Percentiles rank a stretch among this genome's conserved stretches.
These are phyloP conservation scores for Penicillium sp. DNA, from an alignment of 2,329 filamentous ascomycete genomes.

Conservation along the genomic window DNA sequence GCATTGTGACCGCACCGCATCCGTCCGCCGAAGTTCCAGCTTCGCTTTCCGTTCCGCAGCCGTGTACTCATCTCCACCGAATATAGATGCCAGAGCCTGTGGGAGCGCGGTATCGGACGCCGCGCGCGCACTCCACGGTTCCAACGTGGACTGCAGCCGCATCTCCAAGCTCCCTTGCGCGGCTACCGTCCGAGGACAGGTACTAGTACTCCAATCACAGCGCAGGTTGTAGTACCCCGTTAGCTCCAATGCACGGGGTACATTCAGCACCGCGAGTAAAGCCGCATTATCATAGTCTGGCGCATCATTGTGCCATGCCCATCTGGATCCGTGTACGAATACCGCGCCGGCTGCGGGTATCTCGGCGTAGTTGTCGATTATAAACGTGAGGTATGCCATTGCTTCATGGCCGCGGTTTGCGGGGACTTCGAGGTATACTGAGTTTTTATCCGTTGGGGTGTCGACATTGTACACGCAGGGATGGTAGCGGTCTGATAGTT, in stretches of 20 bases:
- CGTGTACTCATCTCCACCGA: constrained; percentile 33
- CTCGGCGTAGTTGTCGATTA: constrained; percentile 48
- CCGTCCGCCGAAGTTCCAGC: constrained; percentile 39
- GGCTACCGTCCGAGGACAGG: constrained; percentile 33
- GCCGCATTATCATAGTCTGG: constrained; percentile 47
- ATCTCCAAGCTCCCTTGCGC: constrained; percentile 47
- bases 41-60: neutral
- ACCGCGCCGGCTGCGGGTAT: constrained; percentile 42
- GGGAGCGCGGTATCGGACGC: constrained; percentile 42
- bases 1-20: constrained; percentile 51
- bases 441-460: constrained; percentile 24
- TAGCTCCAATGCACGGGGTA: constrained; percentile 38
- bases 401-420: constrained; percentile 49
- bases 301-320: constrained; percentile 48
- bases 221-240: constrained; percentile 51
- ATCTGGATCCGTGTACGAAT: constrained; percentile 47
- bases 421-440: constrained; percentile 43
- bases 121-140: constrained; percentile 46
- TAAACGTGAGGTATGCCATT: constrained; percentile 50
- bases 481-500: constrained; percentile 43
- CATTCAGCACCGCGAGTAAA: constrained; percentile 41
- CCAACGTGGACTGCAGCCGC: constrained; percentile 36
- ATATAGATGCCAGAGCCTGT: constrained; percentile 34
- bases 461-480: constrained; percentile 49
- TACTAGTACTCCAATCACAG: constrained; percentile 52